Conservation (phyloP, 2,329 filamentous ascomycete species). For the Cercospora brassicicola region DNA sequence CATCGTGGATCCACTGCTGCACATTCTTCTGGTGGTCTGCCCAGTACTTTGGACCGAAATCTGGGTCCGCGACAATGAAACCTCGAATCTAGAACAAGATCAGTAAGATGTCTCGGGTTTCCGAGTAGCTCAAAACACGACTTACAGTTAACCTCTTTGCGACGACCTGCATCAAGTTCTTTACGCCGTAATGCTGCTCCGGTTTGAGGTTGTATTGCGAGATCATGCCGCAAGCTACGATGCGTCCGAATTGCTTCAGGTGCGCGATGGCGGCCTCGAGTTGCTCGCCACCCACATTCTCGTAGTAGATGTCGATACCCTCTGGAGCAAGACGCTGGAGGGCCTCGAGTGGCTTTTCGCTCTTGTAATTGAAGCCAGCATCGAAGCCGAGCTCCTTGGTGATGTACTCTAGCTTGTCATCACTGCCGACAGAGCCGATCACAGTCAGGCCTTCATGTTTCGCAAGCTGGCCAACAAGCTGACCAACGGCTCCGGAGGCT, state of each 20-base stretch:
- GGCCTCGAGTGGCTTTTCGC: slow-evolving; percentile 67
- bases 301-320: slow-evolving; percentile 80
- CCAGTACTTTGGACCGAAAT: slow-evolving; percentile 65
- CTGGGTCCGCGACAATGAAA: slow-evolving; percentile 67
- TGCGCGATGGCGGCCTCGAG: slow-evolving; percentile 65
- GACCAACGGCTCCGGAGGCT: slow-evolving; percentile 77
- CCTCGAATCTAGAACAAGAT: slow-evolving; percentile 57
- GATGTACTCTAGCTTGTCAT: slow-evolving; percentile 78
- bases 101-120: neutral
- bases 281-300: slow-evolving; percentile 72
- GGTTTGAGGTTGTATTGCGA: slow-evolving; percentile 69
- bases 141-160: slow-evolving; percentile 59
- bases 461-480: slow-evolving; percentile 78
- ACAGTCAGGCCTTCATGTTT: slow-evolving; percentile 78
- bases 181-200: slow-evolving; percentile 63
- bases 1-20: slow-evolving; percentile 73
- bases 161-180: slow-evolving; percentile 66
- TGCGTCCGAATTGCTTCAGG: slow-evolving; percentile 66
- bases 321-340: slow-evolving; percentile 70
- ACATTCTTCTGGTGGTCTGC: slow-evolving; percentile 75
- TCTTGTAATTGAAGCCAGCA: slow-evolving; percentile 85
- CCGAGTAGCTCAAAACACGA: neutral
- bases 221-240: slow-evolving; percentile 68
- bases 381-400: slow-evolving; percentile 69
- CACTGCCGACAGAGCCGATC: slow-evolving; percentile 75